Evolutionary conservation across 129 eudicot genomes (phyloP), one percentile per base, ranked within the genome.

Genomic region (Chrysanthemum lavandulifolium): DNA sequence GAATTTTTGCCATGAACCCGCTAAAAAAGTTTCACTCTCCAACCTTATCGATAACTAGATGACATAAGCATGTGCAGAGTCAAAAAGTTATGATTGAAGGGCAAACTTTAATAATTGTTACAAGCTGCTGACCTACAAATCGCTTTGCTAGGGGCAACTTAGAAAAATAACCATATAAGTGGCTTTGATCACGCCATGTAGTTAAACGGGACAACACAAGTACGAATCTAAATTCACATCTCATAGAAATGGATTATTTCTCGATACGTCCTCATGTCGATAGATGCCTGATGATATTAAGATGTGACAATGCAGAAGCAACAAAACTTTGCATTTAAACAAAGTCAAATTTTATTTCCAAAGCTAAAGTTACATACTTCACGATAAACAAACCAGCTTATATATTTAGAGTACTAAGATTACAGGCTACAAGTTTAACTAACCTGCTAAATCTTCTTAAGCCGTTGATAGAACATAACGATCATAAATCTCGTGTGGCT

Each of bases 391-490:
- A 54, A 71, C 77, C 71, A 29, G 8, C 73, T 55, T 56, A 72
- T 13, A 56, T 10, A 69, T 19, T 36, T 50, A 40, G n/a, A 3
- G 16, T 27, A 67, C 11, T 57, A 76, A 18, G 7, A 48, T 68
- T 56, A 56, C 68, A 62, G 51, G 69, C 71, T 73, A 73, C 36
- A 40, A 51, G 27, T 25, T 71, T 45, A 65, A 55, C 52, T 67
- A 27, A 16, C 27, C 77, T 43, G 43, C 55, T 78, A 45, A 72
- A 16, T 56, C 73, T 29, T 49, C 8, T 89, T 84, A 89, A 68
- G 87, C 84, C n/a, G 85, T 72, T 5, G 90, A 82, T 43, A 85
- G 62, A 78, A 89, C 87, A 10, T 83, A 80, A 0, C 82, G 83
- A 12, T 84, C 85, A 19, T 89, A 82, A 29, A 81, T 64, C 68